phyloP scores from a whole-genome alignment of 306 rosid species.

The Begonia loranthoides region DNA sequence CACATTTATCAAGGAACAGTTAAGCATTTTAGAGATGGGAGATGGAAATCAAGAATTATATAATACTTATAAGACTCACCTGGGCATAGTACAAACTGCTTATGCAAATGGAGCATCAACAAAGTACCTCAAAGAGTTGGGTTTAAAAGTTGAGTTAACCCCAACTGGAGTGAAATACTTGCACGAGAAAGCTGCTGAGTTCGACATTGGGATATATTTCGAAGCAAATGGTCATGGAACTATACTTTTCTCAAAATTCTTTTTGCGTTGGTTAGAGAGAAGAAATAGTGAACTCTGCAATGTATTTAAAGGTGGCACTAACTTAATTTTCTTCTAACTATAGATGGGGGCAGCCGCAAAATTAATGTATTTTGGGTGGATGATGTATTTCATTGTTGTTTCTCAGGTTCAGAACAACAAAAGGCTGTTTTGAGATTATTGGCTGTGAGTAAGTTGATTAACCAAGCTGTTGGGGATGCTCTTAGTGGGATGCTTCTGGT shows the following conservation, averaged over 20 bases:
- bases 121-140: constrained; percentile 53
- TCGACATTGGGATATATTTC: constrained; percentile 80
- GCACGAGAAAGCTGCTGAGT: constrained; percentile 72
- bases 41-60: constrained; percentile 11
- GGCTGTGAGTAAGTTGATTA: constrained; percentile 66
- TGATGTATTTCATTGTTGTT: constrained; percentile 11
- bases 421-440: constrained; percentile 68
- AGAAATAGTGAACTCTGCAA: constrained; percentile 27
- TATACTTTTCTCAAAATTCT: constrained; percentile 60
- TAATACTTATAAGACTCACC: constrained; percentile 26
- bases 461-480: constrained; percentile 95
- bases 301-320: constrained; percentile 33
- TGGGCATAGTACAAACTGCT: constrained; percentile 85
- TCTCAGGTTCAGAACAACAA: constrained; percentile 50
- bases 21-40: background rate
- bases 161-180: constrained; percentile 88
- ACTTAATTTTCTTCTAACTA: constrained; percentile 13
- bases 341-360: too few relatives aligned
- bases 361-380: constrained; percentile 2
- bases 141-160: constrained; percentile 67
- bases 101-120: constrained; percentile 96
- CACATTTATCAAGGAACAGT: too few relatives aligned
- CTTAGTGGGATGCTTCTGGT: constrained; percentile 81
- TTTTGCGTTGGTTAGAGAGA: constrained; percentile 40
- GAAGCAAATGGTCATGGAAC: constrained; percentile 99